Evolutionary conservation across 106 monocot species (phyloP).

Genomic region (Dendrobium chrysotoxum): DNA sequence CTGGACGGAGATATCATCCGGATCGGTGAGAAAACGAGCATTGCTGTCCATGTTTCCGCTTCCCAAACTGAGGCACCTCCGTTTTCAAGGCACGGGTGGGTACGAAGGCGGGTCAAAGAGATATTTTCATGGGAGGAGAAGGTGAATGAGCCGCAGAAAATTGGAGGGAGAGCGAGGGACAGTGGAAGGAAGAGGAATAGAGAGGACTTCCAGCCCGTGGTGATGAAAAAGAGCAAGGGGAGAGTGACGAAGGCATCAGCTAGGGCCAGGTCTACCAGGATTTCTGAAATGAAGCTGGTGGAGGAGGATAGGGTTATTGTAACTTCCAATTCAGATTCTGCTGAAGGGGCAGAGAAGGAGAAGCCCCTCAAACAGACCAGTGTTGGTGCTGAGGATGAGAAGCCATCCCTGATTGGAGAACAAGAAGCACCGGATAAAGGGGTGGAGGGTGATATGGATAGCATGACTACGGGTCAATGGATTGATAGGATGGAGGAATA

Average conservation of each 20-base stretch:
- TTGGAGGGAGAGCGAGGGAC: not conserved
- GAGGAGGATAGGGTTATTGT: too few relatives aligned
- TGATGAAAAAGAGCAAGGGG: slow-evolving; percentile 8
- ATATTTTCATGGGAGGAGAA: not conserved
- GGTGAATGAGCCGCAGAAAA: not conserved
- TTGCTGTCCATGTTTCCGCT: slow-evolving; percentile 29
- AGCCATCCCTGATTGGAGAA: not conserved
- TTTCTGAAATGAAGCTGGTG: not conserved
- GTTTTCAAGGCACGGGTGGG: not conserved
- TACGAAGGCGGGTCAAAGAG: not conserved
- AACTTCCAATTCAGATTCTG: too few relatives aligned
- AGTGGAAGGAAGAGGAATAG: not conserved
- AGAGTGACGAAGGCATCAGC: slow-evolving; percentile 8
- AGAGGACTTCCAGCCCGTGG: slow-evolving; percentile 1
- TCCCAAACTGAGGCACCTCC: not conserved
- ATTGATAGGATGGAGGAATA: not conserved
- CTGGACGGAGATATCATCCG: slow-evolving; percentile 46
- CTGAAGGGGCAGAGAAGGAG: too few relatives aligned
- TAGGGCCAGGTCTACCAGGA: not conserved
- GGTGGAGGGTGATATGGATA: not conserved
- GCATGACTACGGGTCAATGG: not conserved
- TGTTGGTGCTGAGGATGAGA: not conserved
- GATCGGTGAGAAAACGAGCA: slow-evolving; percentile 50
- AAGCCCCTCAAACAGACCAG: not conserved
- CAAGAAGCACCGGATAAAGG: not conserved